Percentiles rank a stretch among this genome's conserved stretches.
Evolutionary conservation across 1,139 yeast genomes (phyloP).

Genomic region (Kluyveromyces sp.): DNA sequence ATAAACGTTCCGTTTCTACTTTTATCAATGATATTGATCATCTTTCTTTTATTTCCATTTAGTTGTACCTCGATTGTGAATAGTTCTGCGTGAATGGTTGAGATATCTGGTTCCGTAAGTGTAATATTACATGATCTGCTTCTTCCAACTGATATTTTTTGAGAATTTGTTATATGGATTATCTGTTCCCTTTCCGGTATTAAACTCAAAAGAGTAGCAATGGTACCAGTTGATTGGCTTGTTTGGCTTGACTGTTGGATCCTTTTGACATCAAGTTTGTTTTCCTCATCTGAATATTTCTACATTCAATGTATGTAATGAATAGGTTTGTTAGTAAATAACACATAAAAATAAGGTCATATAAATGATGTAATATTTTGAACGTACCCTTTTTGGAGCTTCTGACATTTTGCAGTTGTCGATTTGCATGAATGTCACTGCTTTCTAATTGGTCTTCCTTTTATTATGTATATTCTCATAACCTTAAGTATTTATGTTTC

Average conservation of each 20-base stretch:
- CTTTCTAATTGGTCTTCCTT: no score
- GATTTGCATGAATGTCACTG: no score
- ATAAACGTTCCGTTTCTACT: constrained; percentile 65
- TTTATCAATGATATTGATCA: constrained; percentile 46
- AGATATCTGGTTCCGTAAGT: constrained; percentile 51
- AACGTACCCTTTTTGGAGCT: no score
- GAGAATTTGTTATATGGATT: constrained; percentile 13
- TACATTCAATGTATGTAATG: not conserved
- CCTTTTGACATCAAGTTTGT: not conserved
- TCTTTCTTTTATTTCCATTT: constrained; percentile 34
- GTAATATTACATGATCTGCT: constrained; percentile 56
- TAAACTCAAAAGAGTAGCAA: constrained; percentile 23
- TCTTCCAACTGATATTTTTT: constrained; percentile 41
- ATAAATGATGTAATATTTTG: no score
- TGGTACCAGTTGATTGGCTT: not conserved
- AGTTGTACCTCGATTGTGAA: constrained; percentile 32
- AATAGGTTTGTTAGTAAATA: not conserved
- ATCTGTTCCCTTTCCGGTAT: constrained; percentile 29
- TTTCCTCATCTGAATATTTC: not conserved
- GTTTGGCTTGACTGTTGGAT: not conserved
- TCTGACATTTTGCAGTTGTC: no score
- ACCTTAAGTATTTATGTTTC: no score
- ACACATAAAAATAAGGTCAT: no score
- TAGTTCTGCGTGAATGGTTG: constrained; percentile 57
- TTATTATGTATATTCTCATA: no score